These are phyloP conservation scores for Syncephalastrum monosporum DNA, from an alignment of 371 early-diverging fungal species.

Conservation along the genomic window DNA sequence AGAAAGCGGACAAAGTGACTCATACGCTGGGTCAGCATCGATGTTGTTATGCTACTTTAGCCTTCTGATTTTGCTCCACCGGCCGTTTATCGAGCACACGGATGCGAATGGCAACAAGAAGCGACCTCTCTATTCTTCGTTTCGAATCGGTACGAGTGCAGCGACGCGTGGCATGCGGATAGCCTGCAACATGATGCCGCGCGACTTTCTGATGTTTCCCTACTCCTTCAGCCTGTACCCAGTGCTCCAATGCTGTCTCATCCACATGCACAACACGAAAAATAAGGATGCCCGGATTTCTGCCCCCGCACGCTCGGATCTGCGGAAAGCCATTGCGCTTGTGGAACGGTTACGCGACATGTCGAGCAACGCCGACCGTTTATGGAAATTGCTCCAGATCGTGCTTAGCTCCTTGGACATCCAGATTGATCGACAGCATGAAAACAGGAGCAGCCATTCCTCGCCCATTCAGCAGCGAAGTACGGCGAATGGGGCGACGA, in stretches of 20 bases:
- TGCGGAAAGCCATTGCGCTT: constrained; percentile 26
- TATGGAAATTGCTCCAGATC: constrained; percentile 27
- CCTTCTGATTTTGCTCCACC: constrained; percentile 41
- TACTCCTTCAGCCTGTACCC: constrained; percentile 47
- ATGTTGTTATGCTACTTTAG: constrained; percentile 40
- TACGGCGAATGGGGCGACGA: no score
- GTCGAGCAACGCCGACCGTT: constrained; percentile 30
- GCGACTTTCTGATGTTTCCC: constrained; percentile 48
- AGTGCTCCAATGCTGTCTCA: constrained; percentile 40
- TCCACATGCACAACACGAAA: constrained; percentile 45
- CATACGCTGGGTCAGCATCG: constrained; percentile 21
- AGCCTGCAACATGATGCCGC: constrained; percentile 34
- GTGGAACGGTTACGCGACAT: constrained; percentile 26
- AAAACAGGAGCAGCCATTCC: no score
- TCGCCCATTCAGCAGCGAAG: no score
- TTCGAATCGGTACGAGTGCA: constrained; percentile 47
- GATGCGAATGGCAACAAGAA: constrained; percentile 14
- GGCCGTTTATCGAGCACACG: constrained; percentile 43
- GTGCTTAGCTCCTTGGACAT: constrained; percentile 34
- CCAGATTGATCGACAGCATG: constrained; percentile 10
- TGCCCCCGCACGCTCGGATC: constrained; percentile 28
- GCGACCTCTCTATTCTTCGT: constrained; percentile 38
- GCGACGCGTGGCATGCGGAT: constrained; percentile 43
- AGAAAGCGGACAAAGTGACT: no score
- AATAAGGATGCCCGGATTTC: constrained; percentile 36